Percentiles rank a stretch among this genome's conserved stretches.
phyloP scores from a whole-genome alignment of 1,139 yeast species.

The Pichia sp. region DNA sequence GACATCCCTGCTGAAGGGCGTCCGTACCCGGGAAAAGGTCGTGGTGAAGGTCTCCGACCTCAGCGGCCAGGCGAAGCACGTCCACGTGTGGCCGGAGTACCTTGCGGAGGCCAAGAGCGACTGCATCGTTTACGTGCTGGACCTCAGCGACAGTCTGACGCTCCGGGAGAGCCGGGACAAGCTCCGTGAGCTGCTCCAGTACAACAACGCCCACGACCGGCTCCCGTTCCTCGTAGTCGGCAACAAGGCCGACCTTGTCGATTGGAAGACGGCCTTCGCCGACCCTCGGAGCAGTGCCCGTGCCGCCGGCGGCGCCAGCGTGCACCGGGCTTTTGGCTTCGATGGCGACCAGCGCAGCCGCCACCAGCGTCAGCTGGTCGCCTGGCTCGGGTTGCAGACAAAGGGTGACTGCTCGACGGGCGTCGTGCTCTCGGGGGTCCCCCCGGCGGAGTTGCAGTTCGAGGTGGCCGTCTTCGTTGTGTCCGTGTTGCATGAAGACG shows the following conservation, averaged over 20 bases:
- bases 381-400: neutral
- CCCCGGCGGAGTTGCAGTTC: neutral
- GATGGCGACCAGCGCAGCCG: no score
- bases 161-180: slow-evolving; percentile 19
- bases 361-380: neutral
- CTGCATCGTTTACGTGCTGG: slow-evolving; percentile 25
- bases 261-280: neutral
- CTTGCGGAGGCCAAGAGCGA: slow-evolving; percentile 10
- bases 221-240: slow-evolving; percentile 27
- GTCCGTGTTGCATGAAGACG: neutral
- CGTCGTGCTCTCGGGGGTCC: neutral
- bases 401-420: neutral
- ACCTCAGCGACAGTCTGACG: slow-evolving; percentile 26
- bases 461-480: slow-evolving; percentile 1
- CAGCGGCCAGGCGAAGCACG: slow-evolving; percentile 27
- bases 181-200: slow-evolving; percentile 18
- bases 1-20: no score
- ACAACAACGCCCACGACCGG: slow-evolving; percentile 18
- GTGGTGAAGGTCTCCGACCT: slow-evolving; percentile 24
- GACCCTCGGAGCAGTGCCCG: neutral
- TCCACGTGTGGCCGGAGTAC: slow-evolving; percentile 21
- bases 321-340: no score
- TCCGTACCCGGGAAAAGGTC: neutral
- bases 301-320: no score
- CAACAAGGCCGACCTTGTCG: slow-evolving; percentile 25